Evolutionary conservation across 176 grass and related monocot species (phyloP), one percentile per base, ranked within the genome.

Genomic region (Tuctoria greenei): DNA sequence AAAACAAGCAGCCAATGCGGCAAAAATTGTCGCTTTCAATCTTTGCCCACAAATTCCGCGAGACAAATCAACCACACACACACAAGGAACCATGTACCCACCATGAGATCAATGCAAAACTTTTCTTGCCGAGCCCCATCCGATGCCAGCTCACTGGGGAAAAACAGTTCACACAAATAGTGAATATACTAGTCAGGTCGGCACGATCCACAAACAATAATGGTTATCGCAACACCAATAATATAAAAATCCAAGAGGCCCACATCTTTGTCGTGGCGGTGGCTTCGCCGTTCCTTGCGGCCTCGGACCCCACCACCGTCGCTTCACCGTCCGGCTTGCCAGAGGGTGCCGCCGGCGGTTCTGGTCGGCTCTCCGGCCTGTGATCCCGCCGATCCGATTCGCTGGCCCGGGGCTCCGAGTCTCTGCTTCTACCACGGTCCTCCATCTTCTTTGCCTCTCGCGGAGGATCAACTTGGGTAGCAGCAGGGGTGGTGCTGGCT

Each of bases 101-200:
- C 96, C 96, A 99, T 99, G 72, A 99, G 89, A 95, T 99, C 96
- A 84, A 99, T 90, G 85, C 85, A 92, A 76, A 99, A 99, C 86
- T 88, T 99, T 69, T 91, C 84, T 83, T 92, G 87, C 68, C 90
- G 83, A 71, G 59, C 42, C 56, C 85, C 83, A 89, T 90, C 87
- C 23, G 83, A 83, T 77, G 84, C 78, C 83, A 86, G 78, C 83
- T 88, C 81, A 86, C 89, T 96, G 89, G 81, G 47, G 63, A 89
- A 88, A 39, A 67, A 72, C 25, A 21, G 76, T 79, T 73, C 74
- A 85, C 75, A 67, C 42, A 90, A 87, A 82, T 62, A 28, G 68
- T 85, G 76, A 87, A 87, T 85, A 83, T 87, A 66, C 81, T 87
- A 90, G 67, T 87, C 64, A 86, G 71, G 87, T 72, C 74, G 60